Evolutionary conservation across 441 rosid species (phyloP).

Genomic region (Brassica balearica): DNA sequence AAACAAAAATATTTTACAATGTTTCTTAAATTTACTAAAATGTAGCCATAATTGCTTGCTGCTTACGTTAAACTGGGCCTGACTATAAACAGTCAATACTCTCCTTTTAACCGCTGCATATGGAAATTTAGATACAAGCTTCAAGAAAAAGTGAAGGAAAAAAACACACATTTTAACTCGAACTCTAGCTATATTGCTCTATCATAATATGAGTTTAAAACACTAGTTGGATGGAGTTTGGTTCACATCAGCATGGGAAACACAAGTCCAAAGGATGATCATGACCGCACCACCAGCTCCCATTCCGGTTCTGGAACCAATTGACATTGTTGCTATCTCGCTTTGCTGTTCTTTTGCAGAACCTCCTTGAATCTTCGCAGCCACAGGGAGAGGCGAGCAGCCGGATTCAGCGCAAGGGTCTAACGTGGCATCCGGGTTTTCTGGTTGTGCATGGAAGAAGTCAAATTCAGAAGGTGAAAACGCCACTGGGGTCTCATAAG

Average conservation of each 20-base stretch:
- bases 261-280: slow-evolving; percentile 59
- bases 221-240: slow-evolving; percentile 28
- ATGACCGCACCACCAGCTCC: slow-evolving; percentile 51
- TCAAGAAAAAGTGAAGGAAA: slow-evolving; percentile 7
- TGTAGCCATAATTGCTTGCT: too few relatives aligned
- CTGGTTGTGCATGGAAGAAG: slow-evolving; percentile 74
- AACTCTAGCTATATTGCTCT: slow-evolving; percentile 25
- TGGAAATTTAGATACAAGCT: too few relatives aligned
- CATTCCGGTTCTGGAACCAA: slow-evolving; percentile 33
- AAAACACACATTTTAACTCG: slow-evolving; percentile 20
- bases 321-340: slow-evolving; percentile 39
- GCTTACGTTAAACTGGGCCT: background rate
- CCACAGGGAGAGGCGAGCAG: slow-evolving; percentile 80
- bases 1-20: background rate
- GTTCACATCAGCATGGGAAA: slow-evolving; percentile 48
- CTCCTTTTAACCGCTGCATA: slow-evolving; percentile 3
- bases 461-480: slow-evolving; percentile 84
- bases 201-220: slow-evolving; percentile 37
- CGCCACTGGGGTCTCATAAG: slow-evolving; percentile 68
- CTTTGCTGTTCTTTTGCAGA: slow-evolving; percentile 50
- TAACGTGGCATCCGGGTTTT: slow-evolving; percentile 34
- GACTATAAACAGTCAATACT: slow-evolving; percentile 1
- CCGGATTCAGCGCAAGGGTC: slow-evolving; percentile 49
- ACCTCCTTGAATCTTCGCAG: slow-evolving; percentile 59
- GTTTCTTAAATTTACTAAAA: background rate